These are phyloP conservation scores for Rubroboletus satanas DNA, from an alignment of 768 basidiomycete genomes.

Conservation along the genomic window DNA sequence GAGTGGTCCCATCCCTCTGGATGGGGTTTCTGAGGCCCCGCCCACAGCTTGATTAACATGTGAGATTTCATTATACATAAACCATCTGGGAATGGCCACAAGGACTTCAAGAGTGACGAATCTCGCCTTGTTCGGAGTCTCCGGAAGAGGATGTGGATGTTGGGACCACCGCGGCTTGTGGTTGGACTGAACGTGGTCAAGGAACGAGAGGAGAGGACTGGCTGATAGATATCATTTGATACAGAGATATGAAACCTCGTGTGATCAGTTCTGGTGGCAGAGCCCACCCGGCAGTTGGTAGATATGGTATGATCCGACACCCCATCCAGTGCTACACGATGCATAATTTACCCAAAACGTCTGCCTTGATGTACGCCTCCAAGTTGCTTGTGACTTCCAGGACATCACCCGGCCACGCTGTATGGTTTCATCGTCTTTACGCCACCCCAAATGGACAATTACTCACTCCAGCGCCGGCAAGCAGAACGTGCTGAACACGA, in stretches of 20 bases:
- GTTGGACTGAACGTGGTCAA: neutral
- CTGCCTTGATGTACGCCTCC: neutral
- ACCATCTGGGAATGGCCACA: no score
- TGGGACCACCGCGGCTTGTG: neutral
- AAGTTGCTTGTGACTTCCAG: neutral
- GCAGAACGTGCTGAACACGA: conserved; percentile 34
- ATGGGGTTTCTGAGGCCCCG: conserved; percentile 12
- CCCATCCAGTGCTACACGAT: neutral
- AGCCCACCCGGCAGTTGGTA: neutral
- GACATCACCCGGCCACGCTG: conserved; percentile 1
- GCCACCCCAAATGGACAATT: conserved; percentile 25
- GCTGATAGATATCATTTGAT: conserved; percentile 7
- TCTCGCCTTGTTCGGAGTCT: neutral
- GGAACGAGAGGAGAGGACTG: neutral
- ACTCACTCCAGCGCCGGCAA: conserved; percentile 28
- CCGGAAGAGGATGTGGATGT: no score
- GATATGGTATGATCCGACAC: neutral
- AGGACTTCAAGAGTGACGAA: neutral
- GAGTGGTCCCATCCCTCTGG: neutral
- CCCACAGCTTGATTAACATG: neutral
- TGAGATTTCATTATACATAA: conserved; percentile 5
- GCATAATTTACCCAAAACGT: neutral
- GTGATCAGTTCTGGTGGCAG: conserved; percentile 2
- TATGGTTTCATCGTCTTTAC: conserved; percentile 14
- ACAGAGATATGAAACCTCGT: conserved; percentile 18